phyloP scores from a whole-genome alignment of 352 stramenopile genomes.

The Phytophthora sp. region DNA sequence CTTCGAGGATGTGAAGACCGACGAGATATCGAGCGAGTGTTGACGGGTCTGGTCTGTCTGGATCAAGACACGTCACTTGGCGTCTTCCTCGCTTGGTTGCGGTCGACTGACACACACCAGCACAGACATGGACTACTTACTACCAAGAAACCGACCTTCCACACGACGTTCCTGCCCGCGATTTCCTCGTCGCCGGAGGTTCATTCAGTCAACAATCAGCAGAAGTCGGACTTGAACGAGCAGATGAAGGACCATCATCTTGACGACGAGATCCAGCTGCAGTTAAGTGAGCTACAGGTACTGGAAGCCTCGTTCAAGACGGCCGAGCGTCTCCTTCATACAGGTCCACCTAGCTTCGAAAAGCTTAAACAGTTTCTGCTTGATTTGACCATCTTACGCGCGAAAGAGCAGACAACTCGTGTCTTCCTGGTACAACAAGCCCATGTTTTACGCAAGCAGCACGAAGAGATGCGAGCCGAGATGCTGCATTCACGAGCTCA shows the following conservation, averaged over 20 bases:
- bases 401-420: constrained; percentile 66
- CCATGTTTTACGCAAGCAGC: constrained; percentile 48
- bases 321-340: constrained; percentile 62
- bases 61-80: constrained; percentile 78
- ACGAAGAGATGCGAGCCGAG: constrained; percentile 64
- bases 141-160: constrained; percentile 51
- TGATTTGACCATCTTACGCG: constrained; percentile 57
- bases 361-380: constrained; percentile 81
- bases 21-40: constrained; percentile 60
- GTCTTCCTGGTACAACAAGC: constrained; percentile 62
- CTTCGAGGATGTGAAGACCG: constrained; percentile 63
- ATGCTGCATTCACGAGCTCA: constrained; percentile 68
- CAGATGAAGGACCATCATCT: constrained; percentile 63
- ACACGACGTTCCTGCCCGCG: constrained; percentile 69
- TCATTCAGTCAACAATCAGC: constrained; percentile 10
- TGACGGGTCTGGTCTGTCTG: constrained; percentile 69
- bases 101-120: constrained; percentile 36
- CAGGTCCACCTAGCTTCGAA: constrained; percentile 64
- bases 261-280: constrained; percentile 54
- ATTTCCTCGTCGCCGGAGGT: constrained; percentile 28
- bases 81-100: constrained; percentile 75
- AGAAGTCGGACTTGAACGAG: constrained; percentile 19
- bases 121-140: constrained; percentile 25
- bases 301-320: constrained; percentile 71
- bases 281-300: constrained; percentile 46